phyloP scores from a whole-genome alignment of 1,139 yeast genomes.

The Kurtzmaniella natalensis region DNA sequence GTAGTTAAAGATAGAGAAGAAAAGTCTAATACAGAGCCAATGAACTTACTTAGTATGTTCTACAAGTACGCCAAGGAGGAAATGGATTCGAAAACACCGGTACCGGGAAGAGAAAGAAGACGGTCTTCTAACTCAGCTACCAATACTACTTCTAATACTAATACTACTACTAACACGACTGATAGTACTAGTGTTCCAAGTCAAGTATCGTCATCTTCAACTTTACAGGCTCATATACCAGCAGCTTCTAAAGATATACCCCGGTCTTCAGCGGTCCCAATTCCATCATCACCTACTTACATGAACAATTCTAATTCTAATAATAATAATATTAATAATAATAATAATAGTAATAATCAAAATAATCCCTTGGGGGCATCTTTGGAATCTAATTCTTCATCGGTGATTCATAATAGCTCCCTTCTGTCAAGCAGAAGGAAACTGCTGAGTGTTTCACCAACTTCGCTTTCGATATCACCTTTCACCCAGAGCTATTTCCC shows the following conservation, averaged over 20 bases:
- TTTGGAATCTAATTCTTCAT: not conserved
- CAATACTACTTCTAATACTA: not conserved
- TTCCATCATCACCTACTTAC: not conserved
- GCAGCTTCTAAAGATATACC: conserved; percentile 1
- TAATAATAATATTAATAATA: no score
- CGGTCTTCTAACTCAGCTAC: not conserved
- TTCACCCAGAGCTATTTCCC: conserved; percentile 2
- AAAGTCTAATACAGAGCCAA: conserved; percentile 17
- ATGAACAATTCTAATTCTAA: not conserved
- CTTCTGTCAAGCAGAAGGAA: not conserved
- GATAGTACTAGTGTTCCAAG: not conserved
- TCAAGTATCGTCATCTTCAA: no score
- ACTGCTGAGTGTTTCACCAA: not conserved
- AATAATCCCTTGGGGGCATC: no score
- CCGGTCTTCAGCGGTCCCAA: conserved; percentile 2
- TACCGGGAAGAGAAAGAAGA: no score
- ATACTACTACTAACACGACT: not conserved
- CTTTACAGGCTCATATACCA: not conserved
- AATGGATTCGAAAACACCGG: no score
- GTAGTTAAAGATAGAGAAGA: conserved; percentile 6
- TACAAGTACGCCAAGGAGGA: conserved; percentile 43
- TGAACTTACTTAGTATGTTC: conserved; percentile 36
- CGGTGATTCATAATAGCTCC: not conserved
- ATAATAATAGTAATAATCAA: no score
- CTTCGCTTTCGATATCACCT: conserved; percentile 7